Conservation (phyloP, 805 yeast species). For the Metschnikowia koreensis region DNA sequence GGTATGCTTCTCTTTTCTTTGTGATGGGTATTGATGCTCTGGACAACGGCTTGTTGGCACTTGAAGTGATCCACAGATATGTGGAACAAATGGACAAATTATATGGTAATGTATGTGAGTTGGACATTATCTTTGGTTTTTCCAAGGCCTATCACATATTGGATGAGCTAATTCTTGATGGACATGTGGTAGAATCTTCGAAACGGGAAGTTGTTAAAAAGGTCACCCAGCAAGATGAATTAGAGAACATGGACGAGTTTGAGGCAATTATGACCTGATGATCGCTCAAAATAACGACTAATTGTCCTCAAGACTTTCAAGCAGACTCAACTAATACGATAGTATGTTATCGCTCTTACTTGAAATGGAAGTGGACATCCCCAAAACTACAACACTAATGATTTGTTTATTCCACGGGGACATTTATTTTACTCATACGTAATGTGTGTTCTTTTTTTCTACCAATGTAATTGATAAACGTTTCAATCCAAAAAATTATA, state of each 20-base stretch:
- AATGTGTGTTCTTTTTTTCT: too few species aligned
- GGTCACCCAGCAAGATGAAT: constrained; percentile 80
- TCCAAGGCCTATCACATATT: constrained; percentile 88
- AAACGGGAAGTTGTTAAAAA: constrained; percentile 73
- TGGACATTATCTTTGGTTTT: constrained; percentile 95
- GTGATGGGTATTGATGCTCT: constrained; percentile 79
- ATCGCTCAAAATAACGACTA: too few species aligned
- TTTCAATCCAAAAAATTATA: too few species aligned
- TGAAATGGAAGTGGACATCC: too few species aligned
- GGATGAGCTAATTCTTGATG: constrained; percentile 88
- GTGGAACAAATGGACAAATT: constrained; percentile 97
- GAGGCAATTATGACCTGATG: constrained; percentile 34
- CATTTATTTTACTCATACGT: too few species aligned
- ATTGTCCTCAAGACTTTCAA: too few species aligned
- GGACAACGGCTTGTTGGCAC: constrained; percentile 82
- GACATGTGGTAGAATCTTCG: constrained; percentile 80
- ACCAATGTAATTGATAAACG: too few species aligned
- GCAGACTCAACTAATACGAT: too few species aligned
- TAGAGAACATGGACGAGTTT: constrained; percentile 73
- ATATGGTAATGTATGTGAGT: constrained; percentile 93
- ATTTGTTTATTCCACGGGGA: too few species aligned
- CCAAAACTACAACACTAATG: too few species aligned
- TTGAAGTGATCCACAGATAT: constrained; percentile 86
- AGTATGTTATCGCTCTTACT: too few species aligned
- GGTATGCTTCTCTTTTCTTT: constrained; percentile 92